Evolutionary conservation across 2,329 filamentous ascomycete species (phyloP), one percentile per base, ranked within the genome.

Genomic region (Talaromyces islandicus): DNA sequence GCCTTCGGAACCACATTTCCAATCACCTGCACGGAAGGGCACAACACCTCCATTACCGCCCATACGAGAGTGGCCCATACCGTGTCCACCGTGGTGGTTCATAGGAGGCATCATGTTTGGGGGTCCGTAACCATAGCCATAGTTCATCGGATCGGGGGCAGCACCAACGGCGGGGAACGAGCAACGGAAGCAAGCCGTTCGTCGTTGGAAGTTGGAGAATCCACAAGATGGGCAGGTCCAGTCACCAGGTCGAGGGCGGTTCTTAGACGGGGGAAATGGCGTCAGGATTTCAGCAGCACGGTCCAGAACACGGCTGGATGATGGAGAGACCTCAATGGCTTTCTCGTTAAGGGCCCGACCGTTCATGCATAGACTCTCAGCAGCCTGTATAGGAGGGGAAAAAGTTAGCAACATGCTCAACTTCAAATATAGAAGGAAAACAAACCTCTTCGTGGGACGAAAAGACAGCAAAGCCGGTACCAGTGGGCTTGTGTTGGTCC

Each of bases 181-280:
- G 82, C 94, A 99, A 69, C 94, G 90, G 89, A 99, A 99, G 78
- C 94, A 99, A 57, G 93, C 94, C 19, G 94, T 97, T 68, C 94
- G 91, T 70, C 94, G 91, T 79, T 99, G 94, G 82, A 99, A 99
- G 83, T 99, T 99, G 70, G 92, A 97, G 80, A 99, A 99, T 63
- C 94, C 94, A 72, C 94, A 99, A 57, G 92, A 97, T 52, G 94
- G 94, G 81, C 94, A 99, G 62, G 93, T 97, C 94, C 94, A 99
- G 77, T 99, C 94, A 74, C 94, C 94, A 43, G 94, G 94, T 60
- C 94, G 89, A 63, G 94, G 94, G 50, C 94, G 88, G 78, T 99
- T 99, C 84, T 99, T 99, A 79, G 92, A 97, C 0, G 94, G 94
- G 56, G 94, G 94, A 82, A 99, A 99, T 0, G 94, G 92, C 0